Evolutionary conservation across 768 basidiomycete species (phyloP).

Genomic region (Mycena pura): DNA sequence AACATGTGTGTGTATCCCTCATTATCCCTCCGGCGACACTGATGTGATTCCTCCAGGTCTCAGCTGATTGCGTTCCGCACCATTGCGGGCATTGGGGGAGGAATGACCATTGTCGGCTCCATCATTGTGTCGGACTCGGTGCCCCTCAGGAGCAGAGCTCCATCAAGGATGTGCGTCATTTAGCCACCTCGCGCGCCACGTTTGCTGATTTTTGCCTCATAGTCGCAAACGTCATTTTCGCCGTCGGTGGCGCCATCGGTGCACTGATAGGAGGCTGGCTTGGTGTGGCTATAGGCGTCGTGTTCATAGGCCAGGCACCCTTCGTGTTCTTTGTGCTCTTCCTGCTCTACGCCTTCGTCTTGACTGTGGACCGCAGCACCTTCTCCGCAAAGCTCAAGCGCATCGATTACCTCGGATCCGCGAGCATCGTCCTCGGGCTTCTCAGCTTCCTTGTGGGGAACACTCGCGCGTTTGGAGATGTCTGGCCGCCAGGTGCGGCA

Average conservation of each 20-base stretch:
- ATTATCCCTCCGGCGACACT: background rate
- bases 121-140: constrained; percentile 70
- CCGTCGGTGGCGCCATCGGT: constrained; percentile 63
- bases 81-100: constrained; percentile 73
- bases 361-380: background rate
- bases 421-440: constrained; percentile 59
- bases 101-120: constrained; percentile 57
- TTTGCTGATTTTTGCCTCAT: background rate
- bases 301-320: constrained; percentile 63
- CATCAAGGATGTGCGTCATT: constrained; percentile 59
- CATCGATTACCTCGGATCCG: constrained; percentile 68
- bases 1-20: constrained; percentile 67
- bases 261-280: constrained; percentile 64
- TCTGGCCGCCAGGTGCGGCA: constrained; percentile 33
- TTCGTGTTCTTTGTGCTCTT: constrained; percentile 6
- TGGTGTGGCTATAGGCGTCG: constrained; percentile 63
- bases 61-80: constrained; percentile 61
- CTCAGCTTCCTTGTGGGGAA: constrained; percentile 47
- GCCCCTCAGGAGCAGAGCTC: constrained; percentile 65
- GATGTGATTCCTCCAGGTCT: background rate
- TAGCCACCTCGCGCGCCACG: background rate
- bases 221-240: constrained; percentile 50
- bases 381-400: constrained; percentile 49
- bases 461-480: constrained; percentile 61
- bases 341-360: constrained; percentile 19